Evolutionary conservation across 2,329 filamentous ascomycete species (phyloP).

Genomic region (Cladosporium sphaerospermum): DNA sequence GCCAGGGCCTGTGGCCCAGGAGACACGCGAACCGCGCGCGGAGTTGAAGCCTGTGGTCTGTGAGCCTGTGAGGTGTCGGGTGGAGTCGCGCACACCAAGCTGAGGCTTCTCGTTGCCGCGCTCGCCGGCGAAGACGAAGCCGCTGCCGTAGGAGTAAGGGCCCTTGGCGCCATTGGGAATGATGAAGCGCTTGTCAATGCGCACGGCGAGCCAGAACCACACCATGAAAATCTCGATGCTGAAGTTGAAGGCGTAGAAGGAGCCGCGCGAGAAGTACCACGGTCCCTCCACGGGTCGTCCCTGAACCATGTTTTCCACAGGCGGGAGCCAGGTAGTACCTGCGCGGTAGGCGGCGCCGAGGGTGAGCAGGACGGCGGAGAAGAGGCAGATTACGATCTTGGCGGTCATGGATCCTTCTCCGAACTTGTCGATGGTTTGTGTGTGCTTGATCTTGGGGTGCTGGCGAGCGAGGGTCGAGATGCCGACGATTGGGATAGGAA

Average conservation of each 20-base stretch:
- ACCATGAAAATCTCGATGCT: constrained; percentile 66
- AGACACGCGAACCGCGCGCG: constrained; percentile 11
- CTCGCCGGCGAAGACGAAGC: constrained; percentile 21
- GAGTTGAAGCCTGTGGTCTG: constrained; percentile 13
- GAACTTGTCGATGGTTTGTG: constrained; percentile 49
- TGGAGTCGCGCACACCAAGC: constrained; percentile 19
- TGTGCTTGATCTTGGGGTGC: constrained; percentile 17
- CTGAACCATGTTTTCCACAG: constrained; percentile 31
- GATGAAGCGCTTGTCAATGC: constrained; percentile 71
- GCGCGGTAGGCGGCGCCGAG: constrained; percentile 65
- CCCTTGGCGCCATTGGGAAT: constrained; percentile 63
- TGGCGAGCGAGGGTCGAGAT: constrained; percentile 42
- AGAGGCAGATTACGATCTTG: constrained; percentile 60
- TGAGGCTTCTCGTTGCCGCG: constrained; percentile 24
- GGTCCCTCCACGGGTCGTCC: constrained; percentile 47
- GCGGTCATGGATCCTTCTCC: constrained; percentile 60
- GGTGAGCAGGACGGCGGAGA: constrained; percentile 54
- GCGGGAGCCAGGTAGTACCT: constrained; percentile 50
- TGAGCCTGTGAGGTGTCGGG: constrained; percentile 19
- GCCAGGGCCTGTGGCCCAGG: constrained; percentile 8
- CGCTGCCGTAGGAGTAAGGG: constrained; percentile 31
- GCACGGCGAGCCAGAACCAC: constrained; percentile 56
- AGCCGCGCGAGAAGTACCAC: constrained; percentile 64
- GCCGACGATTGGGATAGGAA: constrained; percentile 55
- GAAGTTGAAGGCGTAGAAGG: constrained; percentile 78